Percentiles rank a stretch among this genome's conserved stretches.
Conservation (phyloP, 768 basidiomycete species). For the Tricholoma terreum region DNA sequence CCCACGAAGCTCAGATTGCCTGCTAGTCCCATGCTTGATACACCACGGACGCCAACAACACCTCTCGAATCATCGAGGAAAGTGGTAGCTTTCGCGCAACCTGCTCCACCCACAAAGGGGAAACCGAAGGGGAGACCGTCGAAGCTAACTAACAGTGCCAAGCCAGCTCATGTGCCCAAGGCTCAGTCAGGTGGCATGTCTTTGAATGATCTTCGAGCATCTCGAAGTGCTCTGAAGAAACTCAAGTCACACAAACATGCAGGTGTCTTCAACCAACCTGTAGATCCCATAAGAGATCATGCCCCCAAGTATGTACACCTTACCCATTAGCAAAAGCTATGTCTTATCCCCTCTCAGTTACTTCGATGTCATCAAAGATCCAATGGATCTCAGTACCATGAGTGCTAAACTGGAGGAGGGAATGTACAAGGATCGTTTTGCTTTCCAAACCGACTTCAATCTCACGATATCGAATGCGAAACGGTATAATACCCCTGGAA, state of each 20-base stretch:
- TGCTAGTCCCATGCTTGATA: slow-evolving; percentile 30
- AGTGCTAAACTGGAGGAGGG: slow-evolving; percentile 82
- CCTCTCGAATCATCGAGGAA: slow-evolving; percentile 32
- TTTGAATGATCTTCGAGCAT: slow-evolving; percentile 70
- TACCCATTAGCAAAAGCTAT: neutral
- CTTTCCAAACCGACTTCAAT: slow-evolving; percentile 82
- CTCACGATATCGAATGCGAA: slow-evolving; percentile 88
- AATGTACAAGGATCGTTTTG: slow-evolving; percentile 79
- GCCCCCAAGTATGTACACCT: slow-evolving; percentile 70
- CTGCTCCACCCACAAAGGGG: slow-evolving; percentile 26
- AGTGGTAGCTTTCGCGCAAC: slow-evolving; percentile 36
- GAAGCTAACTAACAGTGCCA: slow-evolving; percentile 23
- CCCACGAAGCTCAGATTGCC: slow-evolving; percentile 59
- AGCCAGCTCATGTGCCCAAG: slow-evolving; percentile 56
- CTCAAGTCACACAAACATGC: slow-evolving; percentile 72
- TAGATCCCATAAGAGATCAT: slow-evolving; percentile 92
- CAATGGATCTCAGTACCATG: slow-evolving; percentile 94
- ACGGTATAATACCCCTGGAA: slow-evolving; percentile 72
- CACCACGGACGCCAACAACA: slow-evolving; percentile 25
- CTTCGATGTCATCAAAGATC: slow-evolving; percentile 84
- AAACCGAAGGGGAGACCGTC: slow-evolving; percentile 27
- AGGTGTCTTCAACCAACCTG: slow-evolving; percentile 76
- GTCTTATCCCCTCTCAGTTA: slow-evolving; percentile 52
- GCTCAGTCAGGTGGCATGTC: slow-evolving; percentile 78
- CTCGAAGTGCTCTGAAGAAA: slow-evolving; percentile 77